Evolutionary conservation across 2,329 filamentous ascomycete species (phyloP).

Genomic region (Drechslerella dactyloides): DNA sequence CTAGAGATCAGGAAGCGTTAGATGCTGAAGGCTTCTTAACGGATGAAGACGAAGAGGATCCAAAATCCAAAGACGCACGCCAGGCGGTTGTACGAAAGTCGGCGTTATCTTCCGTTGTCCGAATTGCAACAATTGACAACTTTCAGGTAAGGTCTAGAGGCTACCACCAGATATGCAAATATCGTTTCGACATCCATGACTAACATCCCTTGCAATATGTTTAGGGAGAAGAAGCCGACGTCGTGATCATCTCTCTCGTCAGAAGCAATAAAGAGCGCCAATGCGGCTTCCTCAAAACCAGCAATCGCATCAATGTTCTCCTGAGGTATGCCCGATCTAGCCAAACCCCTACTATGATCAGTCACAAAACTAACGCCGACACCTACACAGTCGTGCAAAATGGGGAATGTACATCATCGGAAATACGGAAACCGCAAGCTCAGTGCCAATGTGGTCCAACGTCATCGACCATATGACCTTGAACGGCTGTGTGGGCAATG

Average conservation of each 20-base stretch:
- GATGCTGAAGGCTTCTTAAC: conserved; percentile 34
- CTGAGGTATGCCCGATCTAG: conserved; percentile 37
- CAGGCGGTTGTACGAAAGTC: conserved; percentile 65
- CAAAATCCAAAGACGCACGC: conserved; percentile 64
- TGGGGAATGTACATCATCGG: conserved; percentile 76
- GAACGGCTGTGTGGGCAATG: conserved; percentile 61
- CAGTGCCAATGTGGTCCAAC: conserved; percentile 60
- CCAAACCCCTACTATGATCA: not conserved
- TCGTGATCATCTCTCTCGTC: conserved; percentile 73
- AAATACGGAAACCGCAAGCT: conserved; percentile 70
- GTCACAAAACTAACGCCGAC: conserved; percentile 64
- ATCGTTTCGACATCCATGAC: conserved; percentile 59
- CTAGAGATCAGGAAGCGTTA: conserved; percentile 55
- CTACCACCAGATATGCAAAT: too few relatives aligned
- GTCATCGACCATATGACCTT: conserved; percentile 60
- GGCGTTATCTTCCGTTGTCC: conserved; percentile 57
- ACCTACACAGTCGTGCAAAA: conserved; percentile 71
- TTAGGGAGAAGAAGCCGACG: conserved; percentile 76
- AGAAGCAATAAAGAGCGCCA: conserved; percentile 68
- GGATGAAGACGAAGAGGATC: conserved; percentile 13
- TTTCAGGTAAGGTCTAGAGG: conserved; percentile 55
- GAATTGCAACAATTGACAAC: conserved; percentile 55
- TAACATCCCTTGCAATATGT: conserved; percentile 61
- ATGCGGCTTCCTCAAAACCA: conserved; percentile 60
- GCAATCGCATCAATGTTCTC: conserved; percentile 54